A percentile compares a stretch with the other conserved stretches of the same genome.
Evolutionary conservation across 2,329 filamentous ascomycete genomes (phyloP).

Genomic region (Trichoderma cornu-damae): DNA sequence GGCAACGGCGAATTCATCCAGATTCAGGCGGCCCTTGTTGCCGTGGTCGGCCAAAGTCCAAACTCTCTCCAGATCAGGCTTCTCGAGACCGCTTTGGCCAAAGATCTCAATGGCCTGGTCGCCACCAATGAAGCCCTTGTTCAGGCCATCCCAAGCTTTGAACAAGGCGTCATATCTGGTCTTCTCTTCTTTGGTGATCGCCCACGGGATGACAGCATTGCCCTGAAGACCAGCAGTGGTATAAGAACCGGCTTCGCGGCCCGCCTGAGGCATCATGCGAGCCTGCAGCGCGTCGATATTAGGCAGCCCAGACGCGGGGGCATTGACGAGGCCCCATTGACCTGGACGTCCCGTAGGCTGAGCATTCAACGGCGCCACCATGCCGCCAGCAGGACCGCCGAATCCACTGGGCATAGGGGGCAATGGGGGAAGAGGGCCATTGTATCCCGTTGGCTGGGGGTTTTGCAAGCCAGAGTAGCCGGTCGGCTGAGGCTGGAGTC

Average conservation of each 20-base stretch:
- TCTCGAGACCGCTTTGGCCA: slow-evolving; percentile 89
- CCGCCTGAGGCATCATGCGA: slow-evolving; percentile 95
- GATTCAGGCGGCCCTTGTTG: slow-evolving; percentile 88
- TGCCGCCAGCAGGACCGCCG: slow-evolving; percentile 49
- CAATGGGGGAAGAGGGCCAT: slow-evolving; percentile 82
- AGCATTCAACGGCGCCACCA: slow-evolving; percentile 68
- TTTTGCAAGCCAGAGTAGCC: slow-evolving; percentile 64
- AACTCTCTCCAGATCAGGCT: slow-evolving; percentile 81
- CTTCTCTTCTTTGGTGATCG: slow-evolving; percentile 98
- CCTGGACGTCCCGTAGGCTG: slow-evolving; percentile 90
- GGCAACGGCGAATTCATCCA: slow-evolving; percentile 95
- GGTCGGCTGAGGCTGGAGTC: slow-evolving; percentile 63
- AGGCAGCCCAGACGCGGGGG: slow-evolving; percentile 79
- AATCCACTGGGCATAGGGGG: slow-evolving; percentile 67
- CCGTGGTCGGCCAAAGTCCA: slow-evolving; percentile 94
- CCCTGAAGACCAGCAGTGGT: slow-evolving; percentile 84
- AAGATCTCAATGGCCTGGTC: slow-evolving; percentile 96
- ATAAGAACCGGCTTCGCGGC: slow-evolving; percentile 75
- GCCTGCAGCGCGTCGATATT: slow-evolving; percentile 91
- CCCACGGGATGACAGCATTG: slow-evolving; percentile 95
- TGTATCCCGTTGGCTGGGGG: slow-evolving; percentile 73
- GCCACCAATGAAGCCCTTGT: slow-evolving; percentile 86
- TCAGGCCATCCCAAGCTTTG: slow-evolving; percentile 91
- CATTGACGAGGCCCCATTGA: slow-evolving; percentile 98
- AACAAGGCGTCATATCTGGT: slow-evolving; percentile 93